These are phyloP conservation scores for Lipomyces kockii DNA, from an alignment of 805 yeast species.

Conservation along the genomic window DNA sequence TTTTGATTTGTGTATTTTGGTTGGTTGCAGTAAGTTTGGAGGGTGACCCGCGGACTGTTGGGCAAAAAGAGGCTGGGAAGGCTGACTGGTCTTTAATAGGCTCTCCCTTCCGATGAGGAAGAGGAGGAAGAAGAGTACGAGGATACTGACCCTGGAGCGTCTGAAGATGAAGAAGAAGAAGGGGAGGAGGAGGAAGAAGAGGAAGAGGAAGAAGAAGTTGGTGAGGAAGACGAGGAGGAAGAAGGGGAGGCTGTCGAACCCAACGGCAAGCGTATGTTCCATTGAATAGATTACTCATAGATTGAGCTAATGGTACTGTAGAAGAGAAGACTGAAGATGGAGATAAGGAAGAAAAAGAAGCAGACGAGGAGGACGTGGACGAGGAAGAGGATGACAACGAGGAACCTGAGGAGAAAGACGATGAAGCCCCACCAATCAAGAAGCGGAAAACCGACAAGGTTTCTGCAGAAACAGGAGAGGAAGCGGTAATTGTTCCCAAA, in stretches of 20 bases:
- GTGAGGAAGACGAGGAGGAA: conserved; percentile 5
- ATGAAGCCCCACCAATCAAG: conserved; percentile 32
- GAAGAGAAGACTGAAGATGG: conserved; percentile 15
- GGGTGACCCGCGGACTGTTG: background rate
- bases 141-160: conserved; percentile 35
- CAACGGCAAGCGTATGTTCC: conserved; percentile 4
- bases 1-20: background rate
- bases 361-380: conserved; percentile 12
- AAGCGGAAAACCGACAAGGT: conserved; percentile 28
- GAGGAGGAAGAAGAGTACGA: conserved; percentile 38
- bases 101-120: conserved; percentile 36
- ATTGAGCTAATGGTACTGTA: background rate
- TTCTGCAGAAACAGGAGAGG: background rate
- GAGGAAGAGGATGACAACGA: conserved; percentile 11
- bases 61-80: background rate
- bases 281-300: background rate
- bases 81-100: conserved; percentile 15
- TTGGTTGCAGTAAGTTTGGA: background rate
- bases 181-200: conserved; percentile 27
- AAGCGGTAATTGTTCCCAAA: background rate
- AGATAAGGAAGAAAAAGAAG: conserved; percentile 17
- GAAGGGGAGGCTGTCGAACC: background rate
- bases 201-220: conserved; percentile 32
- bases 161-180: conserved; percentile 31
- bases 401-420: conserved; percentile 21